Evolutionary conservation across 441 rosid species (phyloP).

Genomic region (Lagerstroemia fauriei): DNA sequence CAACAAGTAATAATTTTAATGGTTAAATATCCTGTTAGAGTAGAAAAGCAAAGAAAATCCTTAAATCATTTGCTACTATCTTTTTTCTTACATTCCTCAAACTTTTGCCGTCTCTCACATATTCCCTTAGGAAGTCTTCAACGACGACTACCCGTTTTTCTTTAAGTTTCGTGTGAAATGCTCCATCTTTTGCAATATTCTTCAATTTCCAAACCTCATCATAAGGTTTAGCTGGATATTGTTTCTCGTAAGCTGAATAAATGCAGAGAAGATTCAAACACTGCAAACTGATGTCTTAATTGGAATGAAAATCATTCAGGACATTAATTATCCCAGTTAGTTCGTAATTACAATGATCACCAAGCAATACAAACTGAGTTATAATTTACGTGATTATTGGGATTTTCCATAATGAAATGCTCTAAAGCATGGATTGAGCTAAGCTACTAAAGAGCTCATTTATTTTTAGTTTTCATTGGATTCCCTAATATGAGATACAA

Average conservation of each 20-base stretch:
- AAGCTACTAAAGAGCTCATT: background rate
- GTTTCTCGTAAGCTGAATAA: slow-evolving; percentile 88
- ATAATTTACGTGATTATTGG: background rate
- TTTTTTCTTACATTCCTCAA: slow-evolving; percentile 66
- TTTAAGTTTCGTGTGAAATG: slow-evolving; percentile 71
- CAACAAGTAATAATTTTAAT: slow-evolving; percentile 1
- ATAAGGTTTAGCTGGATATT: slow-evolving; percentile 79
- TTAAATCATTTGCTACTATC: slow-evolving; percentile 21
- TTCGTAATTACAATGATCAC: background rate
- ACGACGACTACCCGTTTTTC: slow-evolving; percentile 46
- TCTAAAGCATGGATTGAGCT: background rate
- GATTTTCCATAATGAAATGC: background rate
- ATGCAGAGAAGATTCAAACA: background rate
- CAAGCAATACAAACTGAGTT: background rate
- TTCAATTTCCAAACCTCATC: slow-evolving; percentile 98
- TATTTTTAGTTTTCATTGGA: background rate
- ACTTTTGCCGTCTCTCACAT: slow-evolving; percentile 63
- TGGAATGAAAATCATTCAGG: background rate
- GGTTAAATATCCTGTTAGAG: slow-evolving; percentile 17
- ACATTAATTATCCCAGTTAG: background rate
- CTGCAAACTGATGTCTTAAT: background rate
- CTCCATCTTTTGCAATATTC: slow-evolving; percentile 94
- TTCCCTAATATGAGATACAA: background rate
- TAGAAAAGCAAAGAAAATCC: slow-evolving; percentile 5
- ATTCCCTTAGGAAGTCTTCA: slow-evolving; percentile 73